phyloP scores from a whole-genome alignment of 306 rosid species.

The Luffa aegyptiaca region DNA sequence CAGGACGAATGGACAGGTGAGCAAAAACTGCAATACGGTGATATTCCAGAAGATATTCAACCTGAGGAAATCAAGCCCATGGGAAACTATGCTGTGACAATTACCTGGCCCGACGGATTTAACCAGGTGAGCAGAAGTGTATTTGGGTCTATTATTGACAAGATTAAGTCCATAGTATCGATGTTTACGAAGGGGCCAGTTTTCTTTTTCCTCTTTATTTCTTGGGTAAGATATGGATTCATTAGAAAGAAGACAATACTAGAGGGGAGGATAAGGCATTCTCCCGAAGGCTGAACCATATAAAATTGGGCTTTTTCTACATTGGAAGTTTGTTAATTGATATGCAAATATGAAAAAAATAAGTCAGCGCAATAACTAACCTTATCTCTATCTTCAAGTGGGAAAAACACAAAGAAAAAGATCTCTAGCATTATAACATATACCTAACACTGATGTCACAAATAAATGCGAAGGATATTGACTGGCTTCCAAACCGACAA shows the following conservation, averaged over 20 bases:
- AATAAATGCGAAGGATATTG: constrained; percentile 2
- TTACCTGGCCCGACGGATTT: constrained; percentile 93
- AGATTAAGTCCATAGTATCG: not conserved
- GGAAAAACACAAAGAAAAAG: constrained; percentile 5
- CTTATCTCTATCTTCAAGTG: constrained; percentile 10
- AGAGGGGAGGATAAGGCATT: not conserved
- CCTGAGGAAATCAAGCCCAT: constrained; percentile 88
- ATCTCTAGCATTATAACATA: constrained; percentile 1
- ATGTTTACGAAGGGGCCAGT: not conserved
- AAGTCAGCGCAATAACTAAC: constrained; percentile 8
- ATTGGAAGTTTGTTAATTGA: not conserved
- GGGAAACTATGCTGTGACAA: constrained; percentile 92
- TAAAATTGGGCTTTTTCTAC: not conserved
- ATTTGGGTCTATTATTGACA: not conserved
- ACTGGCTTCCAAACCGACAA: constrained; percentile 3
- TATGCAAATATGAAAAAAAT: not conserved
- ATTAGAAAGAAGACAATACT: not conserved
- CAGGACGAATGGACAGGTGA: constrained; percentile 98
- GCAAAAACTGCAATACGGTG: constrained; percentile 73
- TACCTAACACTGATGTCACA: constrained; percentile 8
- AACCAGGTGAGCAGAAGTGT: constrained; percentile 54
- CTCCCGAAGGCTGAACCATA: not conserved
- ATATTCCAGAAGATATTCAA: constrained; percentile 82
- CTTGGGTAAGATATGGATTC: not conserved
- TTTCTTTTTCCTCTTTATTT: not conserved